Percentiles rank a stretch among this genome's conserved stretches.
phyloP scores from a whole-genome alignment of 331 rosid species.

The Cydonia oblonga region DNA sequence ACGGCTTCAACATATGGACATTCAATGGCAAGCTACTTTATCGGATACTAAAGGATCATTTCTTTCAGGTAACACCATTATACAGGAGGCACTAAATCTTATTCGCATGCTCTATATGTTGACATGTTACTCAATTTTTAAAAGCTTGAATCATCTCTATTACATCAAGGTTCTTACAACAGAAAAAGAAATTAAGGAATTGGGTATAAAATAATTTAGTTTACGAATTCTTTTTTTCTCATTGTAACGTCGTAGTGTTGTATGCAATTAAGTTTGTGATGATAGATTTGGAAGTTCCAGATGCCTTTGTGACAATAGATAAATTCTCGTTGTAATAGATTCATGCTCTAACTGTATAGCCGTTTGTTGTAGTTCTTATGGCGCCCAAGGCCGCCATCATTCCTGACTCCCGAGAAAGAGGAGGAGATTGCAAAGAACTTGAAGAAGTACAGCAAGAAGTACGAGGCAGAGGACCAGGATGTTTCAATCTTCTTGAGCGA shows the following conservation, averaged over 20 bases:
- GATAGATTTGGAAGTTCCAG: not conserved
- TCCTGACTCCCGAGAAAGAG: slow-evolving; percentile 70
- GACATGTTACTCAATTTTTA: not conserved
- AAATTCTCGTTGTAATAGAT: not conserved
- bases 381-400: slow-evolving; percentile 81
- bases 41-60: slow-evolving; percentile 64
- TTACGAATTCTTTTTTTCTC: not conserved
- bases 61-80: slow-evolving; percentile 51
- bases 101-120: not conserved
- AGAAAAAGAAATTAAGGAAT: not conserved
- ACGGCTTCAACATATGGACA: slow-evolving; percentile 83
- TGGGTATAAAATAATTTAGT: not conserved
- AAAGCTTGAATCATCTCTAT: not conserved
- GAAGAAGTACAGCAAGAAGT: slow-evolving; percentile 83
- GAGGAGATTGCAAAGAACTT: slow-evolving; percentile 79
- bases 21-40: slow-evolving; percentile 82
- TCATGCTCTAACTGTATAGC: not conserved
- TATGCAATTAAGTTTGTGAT: not conserved
- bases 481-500: slow-evolving; percentile 62
- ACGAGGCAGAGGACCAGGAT: slow-evolving; percentile 78
- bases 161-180: not conserved
- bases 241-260: not conserved
- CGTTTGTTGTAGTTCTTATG: slow-evolving; percentile 44
- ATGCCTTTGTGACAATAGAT: not conserved
- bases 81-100: not conserved